Evolutionary conservation across 805 yeast genomes (phyloP).

Genomic region (Wickerhamomyces ciferrii): DNA sequence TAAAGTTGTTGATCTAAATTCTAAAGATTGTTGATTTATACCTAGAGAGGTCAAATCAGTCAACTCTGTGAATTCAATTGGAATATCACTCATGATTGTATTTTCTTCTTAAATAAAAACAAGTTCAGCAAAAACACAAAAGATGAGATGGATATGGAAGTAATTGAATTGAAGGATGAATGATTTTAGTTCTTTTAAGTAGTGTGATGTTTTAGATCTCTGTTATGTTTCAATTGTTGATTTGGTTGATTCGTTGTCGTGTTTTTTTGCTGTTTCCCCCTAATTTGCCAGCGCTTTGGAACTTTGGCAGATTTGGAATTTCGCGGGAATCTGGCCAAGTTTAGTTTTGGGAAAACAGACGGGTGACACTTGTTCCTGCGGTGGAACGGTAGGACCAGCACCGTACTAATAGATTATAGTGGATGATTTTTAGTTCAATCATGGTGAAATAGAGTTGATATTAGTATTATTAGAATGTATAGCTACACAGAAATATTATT

Average conservation of each 20-base stretch:
- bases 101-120: neutral
- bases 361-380: neutral
- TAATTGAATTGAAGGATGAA: neutral
- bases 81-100: conserved; percentile 57
- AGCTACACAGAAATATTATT: no score
- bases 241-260: conserved; percentile 1
- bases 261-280: conserved; percentile 1
- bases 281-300: neutral
- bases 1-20: conserved; percentile 89
- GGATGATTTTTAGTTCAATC: no score
- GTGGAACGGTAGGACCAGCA: neutral
- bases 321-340: neutral
- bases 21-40: conserved; percentile 77
- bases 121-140: neutral
- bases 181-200: neutral
- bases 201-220: neutral
- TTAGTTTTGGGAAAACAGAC: neutral
- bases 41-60: conserved; percentile 84
- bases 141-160: neutral
- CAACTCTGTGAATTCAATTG: conserved; percentile 95
- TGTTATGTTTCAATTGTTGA: neutral
- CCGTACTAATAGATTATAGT: neutral
- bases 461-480: no score
- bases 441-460: no score
- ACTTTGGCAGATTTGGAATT: neutral